Conservation (phyloP, 257 asterid species). For the Solanum virginianum region DNA sequence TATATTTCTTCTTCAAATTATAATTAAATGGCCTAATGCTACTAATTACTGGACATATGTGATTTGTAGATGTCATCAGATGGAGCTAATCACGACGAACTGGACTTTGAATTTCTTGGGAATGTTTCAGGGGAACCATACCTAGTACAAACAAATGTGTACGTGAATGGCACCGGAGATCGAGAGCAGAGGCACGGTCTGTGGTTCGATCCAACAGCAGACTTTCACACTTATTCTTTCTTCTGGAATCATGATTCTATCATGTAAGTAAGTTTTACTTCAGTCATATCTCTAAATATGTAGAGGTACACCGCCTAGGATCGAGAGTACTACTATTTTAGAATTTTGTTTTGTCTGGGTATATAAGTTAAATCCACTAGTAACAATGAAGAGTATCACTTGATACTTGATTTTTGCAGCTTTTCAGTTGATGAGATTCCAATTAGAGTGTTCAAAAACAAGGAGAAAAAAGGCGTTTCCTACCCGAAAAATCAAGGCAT, state of each 20-base stretch:
- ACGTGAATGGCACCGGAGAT: slow-evolving; percentile 37
- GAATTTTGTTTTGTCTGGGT: neutral
- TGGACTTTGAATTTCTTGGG: slow-evolving; percentile 57
- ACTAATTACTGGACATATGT: neutral
- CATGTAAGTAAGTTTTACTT: slow-evolving; percentile 13
- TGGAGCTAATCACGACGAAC: slow-evolving; percentile 44
- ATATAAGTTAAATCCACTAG: neutral
- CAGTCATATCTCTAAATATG: neutral
- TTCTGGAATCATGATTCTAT: slow-evolving; percentile 42
- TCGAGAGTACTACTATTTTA: neutral
- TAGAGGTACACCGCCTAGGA: neutral
- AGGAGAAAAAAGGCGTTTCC: slow-evolving; percentile 22
- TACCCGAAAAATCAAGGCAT: slow-evolving; percentile 40
- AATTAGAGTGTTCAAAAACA: slow-evolving; percentile 30
- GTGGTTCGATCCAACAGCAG: slow-evolving; percentile 50
- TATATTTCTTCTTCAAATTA: neutral
- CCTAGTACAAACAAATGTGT: slow-evolving; percentile 44
- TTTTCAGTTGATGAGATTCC: slow-evolving; percentile 49
- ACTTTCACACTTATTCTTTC: slow-evolving; percentile 46
- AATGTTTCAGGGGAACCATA: slow-evolving; percentile 50
- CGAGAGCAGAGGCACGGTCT: slow-evolving; percentile 47
- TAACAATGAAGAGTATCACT: neutral
- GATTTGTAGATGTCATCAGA: slow-evolving; percentile 37
- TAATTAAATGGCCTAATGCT: neutral
- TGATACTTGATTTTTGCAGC: neutral